Conservation (phyloP, 345 rosid species). For the Hirschfeldia incana region DNA sequence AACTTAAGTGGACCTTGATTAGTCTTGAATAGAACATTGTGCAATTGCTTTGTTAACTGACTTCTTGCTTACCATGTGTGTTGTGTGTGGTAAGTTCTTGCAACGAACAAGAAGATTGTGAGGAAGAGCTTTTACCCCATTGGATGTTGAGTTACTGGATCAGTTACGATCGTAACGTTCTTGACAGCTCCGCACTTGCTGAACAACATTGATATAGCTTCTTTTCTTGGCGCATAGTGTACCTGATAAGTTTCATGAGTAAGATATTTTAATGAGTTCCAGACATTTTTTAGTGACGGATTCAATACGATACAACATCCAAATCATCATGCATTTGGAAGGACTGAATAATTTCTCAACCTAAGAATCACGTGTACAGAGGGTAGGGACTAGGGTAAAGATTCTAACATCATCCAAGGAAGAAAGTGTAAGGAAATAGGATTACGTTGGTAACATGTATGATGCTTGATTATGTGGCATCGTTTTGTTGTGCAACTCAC, state of each 20-base stretch:
- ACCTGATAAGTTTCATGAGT: conserved; percentile 34
- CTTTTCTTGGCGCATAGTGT: conserved; percentile 42
- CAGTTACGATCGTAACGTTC: conserved; percentile 29
- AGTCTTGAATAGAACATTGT: conserved; percentile 40
- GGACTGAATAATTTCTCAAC: neutral
- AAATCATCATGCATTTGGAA: neutral
- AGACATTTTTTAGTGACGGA: neutral
- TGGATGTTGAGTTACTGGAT: conserved; percentile 30
- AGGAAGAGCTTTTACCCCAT: conserved; percentile 37
- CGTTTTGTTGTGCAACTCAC: conserved; percentile 31
- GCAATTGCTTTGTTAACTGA: conserved; percentile 39
- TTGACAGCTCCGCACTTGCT: conserved; percentile 42
- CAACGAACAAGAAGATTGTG: neutral
- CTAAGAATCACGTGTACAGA: neutral
- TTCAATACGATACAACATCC: neutral
- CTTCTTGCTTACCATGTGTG: conserved; percentile 11
- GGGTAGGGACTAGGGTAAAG: neutral
- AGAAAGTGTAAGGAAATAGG: neutral
- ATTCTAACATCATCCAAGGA: neutral
- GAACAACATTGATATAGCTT: conserved; percentile 42
- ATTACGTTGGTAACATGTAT: conserved; percentile 43
- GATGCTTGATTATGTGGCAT: conserved; percentile 33
- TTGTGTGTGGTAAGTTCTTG: neutral
- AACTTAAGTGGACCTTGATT: conserved; percentile 34
- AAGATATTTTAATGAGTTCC: neutral